Evolutionary conservation across 2,329 filamentous ascomycete species (phyloP), one percentile per base, ranked within the genome.

Genomic region (Knufia fluminis): DNA sequence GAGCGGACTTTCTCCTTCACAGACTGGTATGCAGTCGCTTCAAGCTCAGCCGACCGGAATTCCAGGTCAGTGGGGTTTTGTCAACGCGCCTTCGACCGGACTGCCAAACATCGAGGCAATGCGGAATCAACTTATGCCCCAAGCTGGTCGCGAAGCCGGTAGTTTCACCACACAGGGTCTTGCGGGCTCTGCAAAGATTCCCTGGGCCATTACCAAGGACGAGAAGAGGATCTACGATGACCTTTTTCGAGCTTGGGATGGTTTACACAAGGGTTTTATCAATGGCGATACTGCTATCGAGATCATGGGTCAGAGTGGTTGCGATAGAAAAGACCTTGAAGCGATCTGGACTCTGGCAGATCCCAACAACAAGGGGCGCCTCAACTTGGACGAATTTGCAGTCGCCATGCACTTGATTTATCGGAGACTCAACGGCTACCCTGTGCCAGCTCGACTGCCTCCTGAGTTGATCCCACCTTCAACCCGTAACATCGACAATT

Each of bases 381-480:
- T 98, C 24, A 90, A 98, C 61, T 79, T 97, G 61, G 92, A 98
- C 64, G 92, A 98, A 63, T 98, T 98, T 63, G 90, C 92, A 7
- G 91, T 98, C 46, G 89, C 90, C 8, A 98, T 98, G 92, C 92
- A 98, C 76, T 72, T 98, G 68, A 98, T 98, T 61, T 98, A 98
- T 71, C 80, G 92, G 60, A 95, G 94, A 65, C 77, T 98, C 47
- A 97, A 98, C 61, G 91, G 91, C 31, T 97, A 97, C 62, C 90
- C 91, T 1, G 76, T 97, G 26, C 92, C 92, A 14, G 86, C 82
- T 61, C 83, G 84, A 39, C 76, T 98, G 9, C 92, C 92, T 7
- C 81, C 92, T 0, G 92, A 98, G 71, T 79, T 98, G 52, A 83
- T 97, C 4, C 92, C 92, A 19, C 92, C 92, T 1, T 97, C 92